Percentiles rank a stretch among this genome's conserved stretches.
phyloP scores from a whole-genome alignment of 1,284 basidiomycete genomes.

The Sparassis latifolia region DNA sequence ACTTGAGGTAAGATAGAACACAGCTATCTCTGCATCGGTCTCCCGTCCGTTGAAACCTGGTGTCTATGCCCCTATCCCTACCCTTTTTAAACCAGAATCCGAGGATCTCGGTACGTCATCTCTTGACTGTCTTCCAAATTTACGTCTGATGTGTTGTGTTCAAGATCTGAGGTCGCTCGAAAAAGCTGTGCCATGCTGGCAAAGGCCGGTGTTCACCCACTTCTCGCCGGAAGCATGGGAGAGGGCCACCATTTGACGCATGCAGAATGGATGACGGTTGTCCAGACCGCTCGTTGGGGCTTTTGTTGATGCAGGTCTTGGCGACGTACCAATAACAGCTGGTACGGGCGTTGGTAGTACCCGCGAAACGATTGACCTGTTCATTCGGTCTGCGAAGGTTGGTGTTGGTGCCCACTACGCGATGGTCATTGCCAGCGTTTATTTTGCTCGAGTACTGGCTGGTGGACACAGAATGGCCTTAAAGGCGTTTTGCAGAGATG shows the following conservation, averaged over 20 bases:
- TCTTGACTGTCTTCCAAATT: not conserved
- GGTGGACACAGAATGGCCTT: constrained; percentile 53
- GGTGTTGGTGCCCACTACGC: constrained; percentile 67
- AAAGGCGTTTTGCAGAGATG: constrained; percentile 74
- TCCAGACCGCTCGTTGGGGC: constrained; percentile 64
- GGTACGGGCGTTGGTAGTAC: constrained; percentile 82
- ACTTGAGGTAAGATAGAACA: not conserved
- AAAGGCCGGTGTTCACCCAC: constrained; percentile 65
- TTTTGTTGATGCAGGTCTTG: constrained; percentile 61
- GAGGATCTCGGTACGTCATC: constrained; percentile 76
- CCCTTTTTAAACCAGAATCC: constrained; percentile 71
- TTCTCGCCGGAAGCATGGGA: constrained; percentile 81
- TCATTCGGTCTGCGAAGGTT: constrained; percentile 67
- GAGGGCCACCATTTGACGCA: constrained; percentile 78
- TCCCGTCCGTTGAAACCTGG: constrained; percentile 65
- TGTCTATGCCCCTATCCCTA: constrained; percentile 80
- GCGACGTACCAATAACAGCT: constrained; percentile 64
- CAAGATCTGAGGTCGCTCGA: constrained; percentile 64
- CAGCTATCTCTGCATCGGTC: constrained; percentile 10
- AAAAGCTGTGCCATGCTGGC: constrained; percentile 38
- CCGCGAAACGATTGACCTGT: constrained; percentile 71
- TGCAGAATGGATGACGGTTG: constrained; percentile 63
- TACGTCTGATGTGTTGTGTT: constrained; percentile 60
- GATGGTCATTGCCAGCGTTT: constrained; percentile 83
- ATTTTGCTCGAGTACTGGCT: constrained; percentile 73